Base-by-base conservation (phyloP, 148 eudicot genomes). In the Gaultheria prostrata region DNA sequence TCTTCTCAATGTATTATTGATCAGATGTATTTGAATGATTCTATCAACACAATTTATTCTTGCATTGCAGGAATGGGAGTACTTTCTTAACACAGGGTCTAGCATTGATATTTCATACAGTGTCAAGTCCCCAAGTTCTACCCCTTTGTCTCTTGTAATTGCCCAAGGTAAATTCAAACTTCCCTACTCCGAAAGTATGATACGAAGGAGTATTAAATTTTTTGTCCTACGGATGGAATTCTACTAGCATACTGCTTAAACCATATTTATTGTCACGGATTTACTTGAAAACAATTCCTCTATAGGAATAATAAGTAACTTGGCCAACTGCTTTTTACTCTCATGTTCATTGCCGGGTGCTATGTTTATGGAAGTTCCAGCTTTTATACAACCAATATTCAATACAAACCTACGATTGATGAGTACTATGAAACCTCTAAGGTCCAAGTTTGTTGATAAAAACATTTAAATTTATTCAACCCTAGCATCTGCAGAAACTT, bases 71-170 rank as follows among this genome's bases (percentile, higher is more conserved):
- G 93, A 89, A 54, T 92, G 94, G 94, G 48, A 76, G 32, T 92
- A 87, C 82, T 87, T 87, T 82, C 87, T 92, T 45, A 89, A 92
- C 89, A 84, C 57, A 56, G 94, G 94, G 56, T 89, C 94, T 24
- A 57, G 53, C 80, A 50, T 92, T 24, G 77, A 87, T 76, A 87
- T 92, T 61, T 87, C 88, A 17, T 92, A 90, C 85, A 84, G 87
- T 63, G 84, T 92, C 35, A 90, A 88, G 26, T 80, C 56, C 72
- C 89, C 92, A 5, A 85, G 77, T 78, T 88, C 81, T 28, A 81
- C 85, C 53, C 83, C 90, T 30, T 30, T 92, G 85, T 87, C 87
- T 30, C 86, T 90, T 51, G 87, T 90, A 78, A 85, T 90, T 77
- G 91, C 93, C 53, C 84, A 89, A 88, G 93, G 93, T 90, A 90